A percentile compares a stretch with the other conserved stretches of the same genome.
phyloP scores from a whole-genome alignment of 441 rosid genomes.

The Bocquillonia castaneifolia region DNA sequence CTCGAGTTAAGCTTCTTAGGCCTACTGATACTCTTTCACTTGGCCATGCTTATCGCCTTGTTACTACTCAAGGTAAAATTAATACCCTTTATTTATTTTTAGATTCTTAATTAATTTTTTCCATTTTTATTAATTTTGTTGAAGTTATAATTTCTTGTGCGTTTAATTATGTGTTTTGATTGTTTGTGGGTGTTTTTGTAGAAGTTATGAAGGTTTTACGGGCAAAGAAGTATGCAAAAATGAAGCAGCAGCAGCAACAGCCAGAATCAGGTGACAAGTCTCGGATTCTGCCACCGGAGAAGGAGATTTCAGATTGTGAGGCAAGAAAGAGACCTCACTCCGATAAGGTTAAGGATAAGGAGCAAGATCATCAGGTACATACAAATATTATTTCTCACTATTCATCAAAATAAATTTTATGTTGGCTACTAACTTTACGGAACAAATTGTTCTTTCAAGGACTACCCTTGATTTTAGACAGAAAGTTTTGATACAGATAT shows the following conservation, averaged over 20 bases:
- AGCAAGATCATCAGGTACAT: slow-evolving; percentile 13
- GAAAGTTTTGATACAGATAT: no score
- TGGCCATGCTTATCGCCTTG: slow-evolving; percentile 90
- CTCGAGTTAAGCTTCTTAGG: slow-evolving; percentile 90
- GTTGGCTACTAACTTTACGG: no score
- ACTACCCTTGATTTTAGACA: no score
- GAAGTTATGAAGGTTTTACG: slow-evolving; percentile 83
- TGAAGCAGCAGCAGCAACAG: slow-evolving; percentile 40
- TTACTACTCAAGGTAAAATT: slow-evolving; percentile 73
- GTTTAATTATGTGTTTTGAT: background rate
- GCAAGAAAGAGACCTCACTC: slow-evolving; percentile 22
- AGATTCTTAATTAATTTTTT: background rate
- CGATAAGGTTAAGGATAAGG: slow-evolving; percentile 28
- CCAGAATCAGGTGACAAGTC: slow-evolving; percentile 36
- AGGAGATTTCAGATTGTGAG: slow-evolving; percentile 32
- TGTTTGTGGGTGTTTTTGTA: slow-evolving; percentile 22
- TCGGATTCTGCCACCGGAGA: slow-evolving; percentile 26
- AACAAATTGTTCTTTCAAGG: no score
- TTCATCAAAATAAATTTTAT: no score
- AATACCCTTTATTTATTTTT: background rate
- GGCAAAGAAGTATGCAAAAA: slow-evolving; percentile 73
- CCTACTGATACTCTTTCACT: slow-evolving; percentile 73
- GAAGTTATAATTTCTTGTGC: background rate
- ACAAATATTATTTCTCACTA: no score
- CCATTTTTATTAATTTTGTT: background rate